Percentiles rank a stretch among this genome's conserved stretches.
These are phyloP conservation scores for Pseudohyphozyma bogoriensis DNA, from an alignment of 768 basidiomycete species.

Conservation along the genomic window DNA sequence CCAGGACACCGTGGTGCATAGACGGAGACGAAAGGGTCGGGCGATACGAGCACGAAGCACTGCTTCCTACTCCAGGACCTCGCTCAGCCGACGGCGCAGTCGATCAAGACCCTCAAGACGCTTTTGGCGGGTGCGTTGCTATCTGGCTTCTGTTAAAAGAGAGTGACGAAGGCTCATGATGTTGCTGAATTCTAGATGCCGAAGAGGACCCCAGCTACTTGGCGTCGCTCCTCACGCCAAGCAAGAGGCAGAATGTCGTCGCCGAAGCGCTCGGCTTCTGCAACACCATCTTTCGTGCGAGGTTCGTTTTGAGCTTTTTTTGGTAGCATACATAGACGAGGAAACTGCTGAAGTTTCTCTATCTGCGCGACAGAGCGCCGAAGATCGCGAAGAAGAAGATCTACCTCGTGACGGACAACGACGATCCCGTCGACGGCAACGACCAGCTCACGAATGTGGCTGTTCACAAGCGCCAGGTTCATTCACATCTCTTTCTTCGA, in stretches of 20 bases:
- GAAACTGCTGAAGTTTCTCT: neutral
- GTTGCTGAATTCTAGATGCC: too few species aligned
- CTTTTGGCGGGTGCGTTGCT: conserved; percentile 58
- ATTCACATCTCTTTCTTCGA: neutral
- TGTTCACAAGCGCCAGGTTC: conserved; percentile 1
- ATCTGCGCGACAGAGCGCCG: neutral
- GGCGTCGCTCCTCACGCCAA: conserved; percentile 54
- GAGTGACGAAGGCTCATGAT: too few species aligned
- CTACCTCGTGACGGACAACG: conserved; percentile 85
- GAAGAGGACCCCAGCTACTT: conserved; percentile 55
- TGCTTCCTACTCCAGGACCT: conserved; percentile 68
- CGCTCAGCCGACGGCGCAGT: conserved; percentile 63
- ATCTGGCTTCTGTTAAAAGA: too few species aligned
- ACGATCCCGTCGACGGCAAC: conserved; percentile 48
- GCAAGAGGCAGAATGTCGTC: conserved; percentile 47
- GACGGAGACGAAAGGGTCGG: conserved; percentile 2
- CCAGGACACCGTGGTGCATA: neutral
- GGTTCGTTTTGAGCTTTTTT: conserved; percentile 57
- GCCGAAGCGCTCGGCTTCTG: conserved; percentile 85
- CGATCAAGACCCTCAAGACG: conserved; percentile 65
- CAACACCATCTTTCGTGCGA: conserved; percentile 78
- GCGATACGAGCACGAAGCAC: conserved; percentile 51
- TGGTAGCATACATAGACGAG: too few species aligned
- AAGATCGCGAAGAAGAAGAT: conserved; percentile 75
- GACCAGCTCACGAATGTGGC: conserved; percentile 8